Percentiles rank a stretch among this genome's conserved stretches.
Evolutionary conservation across 257 asterid species (phyloP).

Genomic region (Linaria vulgaris): DNA sequence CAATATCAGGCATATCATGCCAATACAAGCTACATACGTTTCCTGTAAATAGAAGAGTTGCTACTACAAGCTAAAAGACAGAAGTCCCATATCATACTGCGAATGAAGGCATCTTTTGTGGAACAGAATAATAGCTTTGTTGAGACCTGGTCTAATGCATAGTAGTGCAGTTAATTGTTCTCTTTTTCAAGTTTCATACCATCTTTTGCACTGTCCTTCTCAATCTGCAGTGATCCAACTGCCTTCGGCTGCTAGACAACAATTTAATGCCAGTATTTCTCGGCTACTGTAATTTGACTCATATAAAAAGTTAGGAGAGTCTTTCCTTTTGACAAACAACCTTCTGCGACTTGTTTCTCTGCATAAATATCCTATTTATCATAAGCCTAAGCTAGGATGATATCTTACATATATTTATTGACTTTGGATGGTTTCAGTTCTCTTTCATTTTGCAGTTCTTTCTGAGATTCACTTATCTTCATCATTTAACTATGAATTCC

Average conservation of each 20-base stretch:
- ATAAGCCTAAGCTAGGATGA: neutral
- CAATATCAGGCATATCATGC: slow-evolving; percentile 16
- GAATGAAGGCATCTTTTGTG: neutral
- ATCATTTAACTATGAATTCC: neutral
- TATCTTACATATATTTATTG: slow-evolving; percentile 1
- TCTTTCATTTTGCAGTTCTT: neutral
- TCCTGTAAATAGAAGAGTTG: slow-evolving; percentile 2
- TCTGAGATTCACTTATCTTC: slow-evolving; percentile 7
- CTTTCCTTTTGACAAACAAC: neutral
- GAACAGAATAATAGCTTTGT: neutral
- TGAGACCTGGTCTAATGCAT: neutral
- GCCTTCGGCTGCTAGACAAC: no score
- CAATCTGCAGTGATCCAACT: no score
- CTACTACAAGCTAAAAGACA: neutral
- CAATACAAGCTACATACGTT: slow-evolving; percentile 13
- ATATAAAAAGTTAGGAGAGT: neutral
- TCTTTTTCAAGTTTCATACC: neutral
- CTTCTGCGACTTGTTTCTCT: neutral
- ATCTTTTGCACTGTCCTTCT: neutral
- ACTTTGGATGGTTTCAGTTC: neutral
- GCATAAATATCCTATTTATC: neutral
- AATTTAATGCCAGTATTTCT: neutral
- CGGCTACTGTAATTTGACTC: slow-evolving; percentile 2
- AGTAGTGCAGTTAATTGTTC: neutral
- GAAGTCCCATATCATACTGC: neutral